Base-by-base conservation (phyloP, 2,329 filamentous ascomycete genomes). In the Lecanicillium sp. region DNA sequence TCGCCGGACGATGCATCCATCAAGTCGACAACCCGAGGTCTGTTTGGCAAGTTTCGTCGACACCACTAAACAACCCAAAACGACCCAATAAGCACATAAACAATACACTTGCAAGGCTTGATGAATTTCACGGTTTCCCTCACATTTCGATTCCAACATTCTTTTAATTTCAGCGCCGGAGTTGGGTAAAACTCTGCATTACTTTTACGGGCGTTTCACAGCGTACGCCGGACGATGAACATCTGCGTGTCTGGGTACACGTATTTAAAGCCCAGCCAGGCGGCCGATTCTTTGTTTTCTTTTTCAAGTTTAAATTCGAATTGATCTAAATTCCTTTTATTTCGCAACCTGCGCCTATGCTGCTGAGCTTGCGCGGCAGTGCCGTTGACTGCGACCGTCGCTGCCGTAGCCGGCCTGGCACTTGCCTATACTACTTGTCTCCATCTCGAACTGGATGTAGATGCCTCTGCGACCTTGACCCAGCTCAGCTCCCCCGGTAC, bases 401-500 rank as follows among this genome's bases (percentile, higher is more conserved):
- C n/a, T n/a, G n/a, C n/a, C n/a, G n/a, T n/a, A n/a, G n/a, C n/a
- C n/a, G n/a, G n/a, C n/a, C n/a, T n/a, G n/a, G n/a, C n/a, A n/a
- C n/a, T n/a, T n/a, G n/a, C n/a, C n/a, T n/a, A n/a, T n/a, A n/a
- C n/a, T n/a, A n/a, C n/a, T n/a, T n/a, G n/a, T n/a, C n/a, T n/a
- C n/a, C n/a, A n/a, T n/a, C n/a, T n/a, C n/a, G n/a, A n/a, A n/a
- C n/a, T n/a, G n/a, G n/a, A n/a, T n/a, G n/a, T n/a, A n/a, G n/a
- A n/a, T n/a, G n/a, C n/a, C n/a, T n/a, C n/a, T n/a, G n/a, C n/a
- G n/a, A n/a, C n/a, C n/a, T n/a, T n/a, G n/a, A n/a, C n/a, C n/a
- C n/a, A n/a, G n/a, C 19, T 70, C 69, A 89, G 63, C 83, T 87
- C 14, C 87, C 87, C 40, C 87, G 72, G 67, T 93, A 93, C 9